Evolutionary conservation across 768 basidiomycete species (phyloP), one percentile per base, ranked within the genome.

Genomic region (Ramaria sp.): DNA sequence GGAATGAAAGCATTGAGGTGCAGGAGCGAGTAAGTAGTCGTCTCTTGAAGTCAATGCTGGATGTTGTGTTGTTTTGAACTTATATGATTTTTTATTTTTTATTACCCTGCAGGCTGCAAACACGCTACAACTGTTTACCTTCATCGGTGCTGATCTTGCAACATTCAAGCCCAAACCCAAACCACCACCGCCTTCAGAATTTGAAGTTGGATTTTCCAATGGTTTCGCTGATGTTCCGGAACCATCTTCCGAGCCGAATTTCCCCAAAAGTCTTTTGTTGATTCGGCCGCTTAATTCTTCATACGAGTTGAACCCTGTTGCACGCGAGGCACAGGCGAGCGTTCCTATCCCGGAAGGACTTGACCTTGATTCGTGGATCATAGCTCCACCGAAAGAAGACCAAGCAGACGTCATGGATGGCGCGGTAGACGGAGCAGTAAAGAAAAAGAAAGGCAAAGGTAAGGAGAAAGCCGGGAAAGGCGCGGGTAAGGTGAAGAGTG

Each of bases 1-100:
- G 69, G 9, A 83, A 78, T 61, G 68, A 76, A 0, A 77, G 94
- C 61, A 81, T 92, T 44, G 95, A 97, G 63, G 84, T 97, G 10
- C 93, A 96, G 69, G 94, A 98, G 67, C 75, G 95, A 62, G 91
- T 90, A 58, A 59, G 83, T 71, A n/a, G n/a, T n/a, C n/a, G n/a
- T n/a, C n/a, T n/a, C n/a, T n/a, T n/a, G n/a, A n/a, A n/a, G n/a
- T n/a, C n/a, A n/a, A n/a, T n/a, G n/a, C n/a, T n/a, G n/a, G n/a
- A n/a, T n/a, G n/a, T n/a, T n/a, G n/a, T n/a, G n/a, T n/a, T n/a
- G n/a, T n/a, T n/a, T n/a, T n/a, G n/a, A n/a, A n/a, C n/a, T n/a
- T n/a, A n/a, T n/a, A n/a, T 6, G 16, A 30, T 20, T 48, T 47
- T 22, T 54, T 34, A 43, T 50, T 38, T 54, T 20, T 38, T 34